Evolutionary conservation across 331 rosid species (phyloP).

Genomic region (Telfairia occidentalis): DNA sequence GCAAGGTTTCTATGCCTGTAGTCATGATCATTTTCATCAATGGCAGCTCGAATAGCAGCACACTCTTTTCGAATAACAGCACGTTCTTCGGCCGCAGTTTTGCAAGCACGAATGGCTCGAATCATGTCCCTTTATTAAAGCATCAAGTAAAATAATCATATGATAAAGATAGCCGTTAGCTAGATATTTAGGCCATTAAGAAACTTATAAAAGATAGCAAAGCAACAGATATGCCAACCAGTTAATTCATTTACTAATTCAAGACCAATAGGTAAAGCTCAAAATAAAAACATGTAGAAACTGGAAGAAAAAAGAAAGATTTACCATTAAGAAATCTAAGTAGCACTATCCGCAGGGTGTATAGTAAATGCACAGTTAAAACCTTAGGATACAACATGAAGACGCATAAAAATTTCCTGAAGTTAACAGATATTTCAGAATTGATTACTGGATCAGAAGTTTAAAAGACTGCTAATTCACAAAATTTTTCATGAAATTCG

Average conservation of each 20-base stretch:
- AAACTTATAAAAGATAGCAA: neutral
- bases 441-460: neutral
- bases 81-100: conserved; percentile 99
- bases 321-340: neutral
- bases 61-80: conserved; percentile 94
- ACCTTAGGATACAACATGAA: neutral
- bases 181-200: no score
- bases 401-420: neutral
- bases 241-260: neutral
- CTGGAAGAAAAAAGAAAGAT: neutral
- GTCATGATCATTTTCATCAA: conserved; percentile 81
- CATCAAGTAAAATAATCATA: conserved; percentile 2
- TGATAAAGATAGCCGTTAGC: neutral
- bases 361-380: neutral
- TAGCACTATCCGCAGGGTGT: neutral
- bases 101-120: conserved; percentile 94
- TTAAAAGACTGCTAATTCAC: neutral
- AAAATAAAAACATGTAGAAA: neutral
- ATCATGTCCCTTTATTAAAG: conserved; percentile 79
- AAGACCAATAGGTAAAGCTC: neutral
- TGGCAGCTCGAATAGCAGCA: conserved; percentile 90
- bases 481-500: neutral
- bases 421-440: neutral
- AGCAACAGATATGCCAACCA: neutral
- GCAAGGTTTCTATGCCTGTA: conserved; percentile 95